These are phyloP conservation scores for Helotiales sp. DNA, from an alignment of 2,329 filamentous ascomycete genomes.

Conservation along the genomic window DNA sequence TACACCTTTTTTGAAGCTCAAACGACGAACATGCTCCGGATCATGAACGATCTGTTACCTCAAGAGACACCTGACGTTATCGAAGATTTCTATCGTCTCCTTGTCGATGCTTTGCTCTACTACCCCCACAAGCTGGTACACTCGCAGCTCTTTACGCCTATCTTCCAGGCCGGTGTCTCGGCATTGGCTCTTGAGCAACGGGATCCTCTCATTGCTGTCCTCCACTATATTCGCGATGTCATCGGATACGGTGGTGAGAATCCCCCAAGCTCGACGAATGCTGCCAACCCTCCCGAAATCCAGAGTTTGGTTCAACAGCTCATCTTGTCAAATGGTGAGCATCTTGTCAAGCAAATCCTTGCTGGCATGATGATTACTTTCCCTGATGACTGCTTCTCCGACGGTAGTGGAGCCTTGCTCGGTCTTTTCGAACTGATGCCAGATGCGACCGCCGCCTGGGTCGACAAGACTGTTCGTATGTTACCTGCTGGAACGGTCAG, in stretches of 20 bases:
- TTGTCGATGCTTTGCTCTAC: slow-evolving; percentile 90
- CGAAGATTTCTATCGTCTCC: slow-evolving; percentile 84
- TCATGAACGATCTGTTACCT: slow-evolving; percentile 80
- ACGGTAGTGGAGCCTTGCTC: slow-evolving; percentile 90
- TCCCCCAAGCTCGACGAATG: slow-evolving; percentile 64
- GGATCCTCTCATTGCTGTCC: slow-evolving; percentile 85
- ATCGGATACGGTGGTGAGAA: slow-evolving; percentile 86
- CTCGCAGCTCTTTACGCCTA: slow-evolving; percentile 78
- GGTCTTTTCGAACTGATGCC: slow-evolving; percentile 88
- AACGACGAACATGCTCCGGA: slow-evolving; percentile 84
- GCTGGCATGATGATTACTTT: slow-evolving; percentile 99
- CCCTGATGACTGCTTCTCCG: slow-evolving; percentile 91
- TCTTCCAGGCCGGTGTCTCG: slow-evolving; percentile 86
- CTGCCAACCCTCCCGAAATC: slow-evolving; percentile 69
- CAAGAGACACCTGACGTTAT: slow-evolving; percentile 64
- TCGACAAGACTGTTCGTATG: slow-evolving; percentile 81
- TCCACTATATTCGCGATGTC: slow-evolving; percentile 92
- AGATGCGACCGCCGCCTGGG: slow-evolving; percentile 78
- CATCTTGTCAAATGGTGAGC: slow-evolving; percentile 71
- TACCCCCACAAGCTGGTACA: slow-evolving; percentile 84
- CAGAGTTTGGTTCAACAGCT: slow-evolving; percentile 75
- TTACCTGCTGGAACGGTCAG: slow-evolving; percentile 83
- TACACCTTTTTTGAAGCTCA: slow-evolving; percentile 96
- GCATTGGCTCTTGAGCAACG: slow-evolving; percentile 88
- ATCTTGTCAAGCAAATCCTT: slow-evolving; percentile 84